Conservation (phyloP, 2,329 filamentous ascomycete species). For the Colletotrichum sp. region DNA sequence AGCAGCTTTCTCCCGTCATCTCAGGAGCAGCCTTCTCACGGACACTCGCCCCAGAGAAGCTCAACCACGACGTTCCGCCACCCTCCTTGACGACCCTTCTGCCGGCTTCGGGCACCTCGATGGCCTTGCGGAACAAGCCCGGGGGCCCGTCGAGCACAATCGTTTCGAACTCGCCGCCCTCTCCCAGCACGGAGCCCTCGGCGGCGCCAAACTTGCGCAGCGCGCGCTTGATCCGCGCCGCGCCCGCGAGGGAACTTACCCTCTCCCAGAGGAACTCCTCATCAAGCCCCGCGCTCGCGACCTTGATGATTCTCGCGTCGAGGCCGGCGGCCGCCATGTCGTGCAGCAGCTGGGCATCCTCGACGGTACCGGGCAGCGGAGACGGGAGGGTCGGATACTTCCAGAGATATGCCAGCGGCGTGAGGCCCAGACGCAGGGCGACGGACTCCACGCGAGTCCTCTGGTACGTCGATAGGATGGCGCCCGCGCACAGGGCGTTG, state of each 20-base stretch:
- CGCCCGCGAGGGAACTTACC: conserved; percentile 64
- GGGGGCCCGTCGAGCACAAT: conserved; percentile 82
- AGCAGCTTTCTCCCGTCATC: not conserved
- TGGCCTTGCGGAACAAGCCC: conserved; percentile 73
- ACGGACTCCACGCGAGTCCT: conserved; percentile 94
- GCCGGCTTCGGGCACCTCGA: conserved; percentile 64
- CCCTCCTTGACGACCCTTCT: conserved; percentile 66
- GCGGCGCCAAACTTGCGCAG: conserved; percentile 71
- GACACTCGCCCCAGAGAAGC: conserved; percentile 62
- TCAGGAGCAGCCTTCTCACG: conserved; percentile 40
- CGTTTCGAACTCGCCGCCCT: conserved; percentile 97
- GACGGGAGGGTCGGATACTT: conserved; percentile 79
- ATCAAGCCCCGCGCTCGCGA: conserved; percentile 88
- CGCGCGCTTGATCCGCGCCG: conserved; percentile 52
- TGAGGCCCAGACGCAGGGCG: conserved; percentile 80
- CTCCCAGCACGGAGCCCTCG: conserved; percentile 79
- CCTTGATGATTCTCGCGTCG: conserved; percentile 93
- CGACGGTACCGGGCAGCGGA: conserved; percentile 31
- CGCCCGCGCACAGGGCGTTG: conserved; percentile 88
- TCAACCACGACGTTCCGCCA: conserved; percentile 79
- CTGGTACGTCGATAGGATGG: conserved; percentile 95
- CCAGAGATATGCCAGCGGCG: conserved; percentile 89
- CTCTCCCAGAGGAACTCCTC: conserved; percentile 81
- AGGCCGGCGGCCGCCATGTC: conserved; percentile 83
- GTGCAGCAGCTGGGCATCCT: conserved; percentile 67